A percentile compares a stretch with the other conserved stretches of the same genome.
Evolutionary conservation across 2,329 filamentous ascomycete genomes (phyloP).

Genomic region (Coleophoma eucalyptorum): DNA sequence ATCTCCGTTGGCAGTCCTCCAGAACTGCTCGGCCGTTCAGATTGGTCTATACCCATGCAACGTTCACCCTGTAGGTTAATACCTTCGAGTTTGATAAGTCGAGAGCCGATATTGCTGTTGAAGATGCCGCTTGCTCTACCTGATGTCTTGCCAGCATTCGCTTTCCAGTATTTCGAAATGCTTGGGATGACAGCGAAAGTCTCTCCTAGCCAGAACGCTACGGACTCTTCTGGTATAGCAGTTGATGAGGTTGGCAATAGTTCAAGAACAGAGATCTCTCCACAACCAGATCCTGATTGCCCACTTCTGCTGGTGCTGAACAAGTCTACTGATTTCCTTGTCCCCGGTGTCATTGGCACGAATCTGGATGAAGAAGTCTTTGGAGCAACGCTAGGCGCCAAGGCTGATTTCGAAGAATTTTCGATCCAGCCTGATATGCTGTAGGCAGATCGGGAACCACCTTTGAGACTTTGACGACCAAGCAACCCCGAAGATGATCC

Average conservation of each 20-base stretch:
- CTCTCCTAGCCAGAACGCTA: slow-evolving; percentile 28
- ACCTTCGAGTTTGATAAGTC: slow-evolving; percentile 23
- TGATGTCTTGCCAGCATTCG: slow-evolving; percentile 15
- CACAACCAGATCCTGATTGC: slow-evolving; percentile 11
- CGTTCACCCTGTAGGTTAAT: slow-evolving; percentile 27
- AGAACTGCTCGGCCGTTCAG: slow-evolving; percentile 10
- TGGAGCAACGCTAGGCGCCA: slow-evolving; percentile 5
- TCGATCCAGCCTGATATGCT: slow-evolving; percentile 57
- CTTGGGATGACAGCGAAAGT: slow-evolving; percentile 25
- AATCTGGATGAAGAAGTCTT: slow-evolving; percentile 43
- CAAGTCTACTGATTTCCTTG: slow-evolving; percentile 33
- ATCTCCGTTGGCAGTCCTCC: slow-evolving; percentile 20
- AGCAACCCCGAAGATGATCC: slow-evolving; percentile 38
- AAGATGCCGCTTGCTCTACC: slow-evolving; percentile 20
- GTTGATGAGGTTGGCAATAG: slow-evolving; percentile 19
- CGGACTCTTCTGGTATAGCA: slow-evolving; percentile 22
- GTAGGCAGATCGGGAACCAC: slow-evolving; percentile 56
- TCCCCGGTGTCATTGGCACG: slow-evolving; percentile 62
- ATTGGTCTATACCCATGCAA: slow-evolving; percentile 25
- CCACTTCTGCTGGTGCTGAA: slow-evolving; percentile 14
- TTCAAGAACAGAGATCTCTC: slow-evolving; percentile 25
- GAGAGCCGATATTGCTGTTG: slow-evolving; percentile 13
- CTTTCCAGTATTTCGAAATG: slow-evolving; percentile 26
- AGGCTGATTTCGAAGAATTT: slow-evolving; percentile 36
- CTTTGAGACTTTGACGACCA: slow-evolving; percentile 36